A percentile compares a stretch with the other conserved stretches of the same genome.
Evolutionary conservation across 2,329 filamentous ascomycete species (phyloP).

Genomic region (Neophaeococcomyces mojaviensis): DNA sequence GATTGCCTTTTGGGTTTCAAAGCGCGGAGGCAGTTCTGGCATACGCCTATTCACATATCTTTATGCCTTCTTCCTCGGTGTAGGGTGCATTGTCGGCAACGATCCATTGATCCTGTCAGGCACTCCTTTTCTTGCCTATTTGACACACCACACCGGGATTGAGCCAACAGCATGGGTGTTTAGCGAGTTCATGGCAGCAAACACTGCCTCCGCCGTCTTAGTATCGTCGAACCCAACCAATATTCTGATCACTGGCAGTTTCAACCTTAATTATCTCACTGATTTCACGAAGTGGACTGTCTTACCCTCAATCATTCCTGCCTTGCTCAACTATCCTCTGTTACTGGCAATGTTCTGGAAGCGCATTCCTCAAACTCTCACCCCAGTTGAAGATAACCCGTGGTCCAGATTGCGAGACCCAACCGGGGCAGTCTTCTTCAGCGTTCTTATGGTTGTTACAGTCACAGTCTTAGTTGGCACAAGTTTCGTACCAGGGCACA

Average conservation of each 20-base stretch:
- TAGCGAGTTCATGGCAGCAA: constrained; percentile 24
- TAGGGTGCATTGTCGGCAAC: constrained; percentile 22
- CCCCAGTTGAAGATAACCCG: constrained; percentile 19
- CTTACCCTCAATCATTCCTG: constrained; percentile 21
- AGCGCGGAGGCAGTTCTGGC: constrained; percentile 21
- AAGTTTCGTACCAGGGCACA: constrained; percentile 21
- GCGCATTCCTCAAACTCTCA: constrained; percentile 20
- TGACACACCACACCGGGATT: constrained; percentile 19
- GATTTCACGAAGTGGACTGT: constrained; percentile 24
- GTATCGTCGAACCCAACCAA: constrained; percentile 68
- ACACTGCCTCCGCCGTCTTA: constrained; percentile 65
- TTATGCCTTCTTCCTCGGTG: constrained; percentile 21
- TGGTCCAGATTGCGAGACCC: constrained; percentile 22
- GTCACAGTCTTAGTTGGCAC: constrained; percentile 23
- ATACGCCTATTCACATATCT: constrained; percentile 21
- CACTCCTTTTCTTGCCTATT: constrained; percentile 23
- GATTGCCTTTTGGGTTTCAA: constrained; percentile 21
- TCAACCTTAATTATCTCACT: constrained; percentile 21
- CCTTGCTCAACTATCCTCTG: constrained; percentile 20
- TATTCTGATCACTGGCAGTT: constrained; percentile 22
- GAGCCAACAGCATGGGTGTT: constrained; percentile 22
- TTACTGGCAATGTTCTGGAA: constrained; percentile 22
- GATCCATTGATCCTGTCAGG: constrained; percentile 23
- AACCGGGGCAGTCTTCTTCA: constrained; percentile 19
- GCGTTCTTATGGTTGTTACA: constrained; percentile 20